phyloP scores from a whole-genome alignment of 805 yeast genomes.

The Yarrowia hollandica region DNA sequence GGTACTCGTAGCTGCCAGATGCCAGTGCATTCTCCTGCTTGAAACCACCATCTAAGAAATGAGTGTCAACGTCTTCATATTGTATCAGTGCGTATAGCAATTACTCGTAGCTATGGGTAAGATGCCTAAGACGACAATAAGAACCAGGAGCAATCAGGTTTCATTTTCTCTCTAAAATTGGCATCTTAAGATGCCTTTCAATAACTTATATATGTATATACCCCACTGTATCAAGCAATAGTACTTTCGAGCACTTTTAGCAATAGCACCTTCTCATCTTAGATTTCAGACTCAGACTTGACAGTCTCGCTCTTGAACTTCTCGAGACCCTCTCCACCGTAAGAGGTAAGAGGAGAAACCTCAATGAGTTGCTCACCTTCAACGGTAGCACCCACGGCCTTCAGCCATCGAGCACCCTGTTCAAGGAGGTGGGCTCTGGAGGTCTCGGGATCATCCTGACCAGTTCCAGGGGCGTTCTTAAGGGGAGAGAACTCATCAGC shows the following conservation, averaged over 20 bases:
- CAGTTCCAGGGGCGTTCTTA: constrained; percentile 85
- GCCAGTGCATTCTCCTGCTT: too few species aligned
- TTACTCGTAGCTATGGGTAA: too few species aligned
- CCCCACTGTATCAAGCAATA: constrained; percentile 12
- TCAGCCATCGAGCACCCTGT: constrained; percentile 74
- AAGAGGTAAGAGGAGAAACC: constrained; percentile 72
- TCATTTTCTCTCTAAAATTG: constrained; percentile 6
- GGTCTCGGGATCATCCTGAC: constrained; percentile 80
- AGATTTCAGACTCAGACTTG: constrained; percentile 25
- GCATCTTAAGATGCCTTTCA: neutral
- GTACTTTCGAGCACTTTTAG: neutral
- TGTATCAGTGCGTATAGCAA: too few species aligned
- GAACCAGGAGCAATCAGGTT: too few species aligned
- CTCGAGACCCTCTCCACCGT: constrained; percentile 69
- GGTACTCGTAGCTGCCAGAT: too few species aligned
- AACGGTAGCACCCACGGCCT: constrained; percentile 65
- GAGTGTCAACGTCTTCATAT: too few species aligned
- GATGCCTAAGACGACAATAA: too few species aligned
- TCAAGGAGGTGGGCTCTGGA: constrained; percentile 64
- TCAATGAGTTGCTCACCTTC: constrained; percentile 57
- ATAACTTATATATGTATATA: constrained; percentile 28
- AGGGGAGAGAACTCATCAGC: constrained; percentile 86
- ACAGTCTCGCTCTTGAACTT: constrained; percentile 50
- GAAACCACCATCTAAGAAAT: too few species aligned
- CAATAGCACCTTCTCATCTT: neutral